Evolutionary conservation across 208 protist species (phyloP).

Genomic region (Acanthamoeba triangularis): DNA sequence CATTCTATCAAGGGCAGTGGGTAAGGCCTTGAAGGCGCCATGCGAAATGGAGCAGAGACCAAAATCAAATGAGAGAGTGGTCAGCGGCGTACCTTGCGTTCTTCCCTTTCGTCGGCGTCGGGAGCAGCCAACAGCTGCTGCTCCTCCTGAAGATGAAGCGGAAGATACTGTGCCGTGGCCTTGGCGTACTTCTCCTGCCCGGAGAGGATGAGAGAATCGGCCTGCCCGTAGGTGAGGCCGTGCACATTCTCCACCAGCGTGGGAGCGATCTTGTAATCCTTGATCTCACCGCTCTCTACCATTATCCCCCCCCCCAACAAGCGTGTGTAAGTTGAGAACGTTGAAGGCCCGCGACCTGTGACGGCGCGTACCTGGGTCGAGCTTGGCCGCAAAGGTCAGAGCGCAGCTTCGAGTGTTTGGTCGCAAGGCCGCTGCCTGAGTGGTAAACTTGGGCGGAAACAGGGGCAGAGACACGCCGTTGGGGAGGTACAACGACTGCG

Average conservation of each 20-base stretch:
- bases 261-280: conserved; percentile 34
- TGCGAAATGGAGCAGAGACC: neutral
- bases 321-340: no score
- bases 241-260: conserved; percentile 5
- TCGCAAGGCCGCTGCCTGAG: neutral
- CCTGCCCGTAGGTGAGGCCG: conserved; percentile 38
- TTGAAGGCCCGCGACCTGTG: neutral
- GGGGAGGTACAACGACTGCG: conserved; percentile 23
- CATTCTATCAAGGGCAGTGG: neutral
- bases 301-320: no score
- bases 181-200: conserved; percentile 14
- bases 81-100: neutral
- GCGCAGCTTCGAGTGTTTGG: conserved; percentile 2
- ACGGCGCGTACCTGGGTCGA: neutral
- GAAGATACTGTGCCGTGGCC: neutral
- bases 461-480: conserved; percentile 30
- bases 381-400: conserved; percentile 47
- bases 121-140: neutral
- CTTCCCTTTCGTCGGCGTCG: conserved; percentile 1
- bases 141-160: neutral
- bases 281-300: neutral
- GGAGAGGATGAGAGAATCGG: conserved; percentile 6
- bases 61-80: no score
- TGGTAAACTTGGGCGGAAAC: conserved; percentile 13
- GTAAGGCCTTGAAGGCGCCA: neutral